Base-by-base conservation (phyloP, 345 rosid genomes). In the Abelmoschus esculentus region DNA sequence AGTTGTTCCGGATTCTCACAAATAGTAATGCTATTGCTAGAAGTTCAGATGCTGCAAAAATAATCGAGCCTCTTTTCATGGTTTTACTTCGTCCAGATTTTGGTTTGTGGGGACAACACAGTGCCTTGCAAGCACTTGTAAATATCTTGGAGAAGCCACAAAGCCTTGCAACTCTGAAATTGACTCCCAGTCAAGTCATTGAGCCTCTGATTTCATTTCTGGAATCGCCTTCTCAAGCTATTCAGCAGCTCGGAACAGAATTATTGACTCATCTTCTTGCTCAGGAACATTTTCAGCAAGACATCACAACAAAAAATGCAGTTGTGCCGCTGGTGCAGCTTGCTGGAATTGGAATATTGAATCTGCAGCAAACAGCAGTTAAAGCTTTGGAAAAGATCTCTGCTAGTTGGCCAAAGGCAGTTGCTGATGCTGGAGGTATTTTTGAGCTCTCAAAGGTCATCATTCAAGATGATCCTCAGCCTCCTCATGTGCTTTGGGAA, bases 211-310 rank as follows among this genome's bases (percentile, higher is more conserved):
- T 92, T 75, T 76, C 98, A 13, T 90, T 88, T 79, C 78, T 92
- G 69, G 91, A 90, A 62, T 92, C 98, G 58, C 87, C 96, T 29
- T 83, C 96, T 73, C 96, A 82, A 80, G 91, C 92, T 65, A 86
- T 92, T 77, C 98, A 92, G 88, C 96, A 87, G 83, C 96, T 92
- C 61, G 96, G 90, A 60, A 88, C 90, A 28, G 96, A 92, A 74
- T 78, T 92, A 63, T 79, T 92, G 47, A 82, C 96, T 70, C 88
- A 92, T 83, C 91, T 92, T 74, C 91, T 92, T 61, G 91, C 91
- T 11, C 91, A 88, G 76, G 98, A 88, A 76, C 93, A 92, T 70
- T 87, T 92, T 74, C 96, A 92, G 83, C 83, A 86, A 72, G 96
- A 92, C 69, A 84, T 87, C 70, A 87, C 89, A 9, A 87, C 98